A percentile compares a stretch with the other conserved stretches of the same genome.
Evolutionary conservation across 2,329 filamentous ascomycete genomes (phyloP).

Genomic region (Pseudocercospora cruenta): DNA sequence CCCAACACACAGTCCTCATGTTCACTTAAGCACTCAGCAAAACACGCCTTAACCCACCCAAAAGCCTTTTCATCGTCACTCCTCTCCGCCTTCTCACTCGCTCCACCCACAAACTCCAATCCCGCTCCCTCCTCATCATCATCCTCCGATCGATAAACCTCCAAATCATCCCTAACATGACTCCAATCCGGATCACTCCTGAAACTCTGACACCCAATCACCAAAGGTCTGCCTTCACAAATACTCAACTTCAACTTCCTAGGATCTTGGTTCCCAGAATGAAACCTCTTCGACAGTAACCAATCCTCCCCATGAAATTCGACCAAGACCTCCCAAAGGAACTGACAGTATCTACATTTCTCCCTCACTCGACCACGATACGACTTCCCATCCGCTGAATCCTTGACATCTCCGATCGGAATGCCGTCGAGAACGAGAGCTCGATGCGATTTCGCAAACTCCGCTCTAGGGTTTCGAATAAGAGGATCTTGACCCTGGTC

Average conservation of each 20-base stretch:
- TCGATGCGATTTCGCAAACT: background rate
- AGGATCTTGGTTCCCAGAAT: background rate
- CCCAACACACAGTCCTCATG: background rate
- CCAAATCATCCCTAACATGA: background rate
- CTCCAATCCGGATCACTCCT: background rate
- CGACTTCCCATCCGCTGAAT: background rate
- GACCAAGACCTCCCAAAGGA: background rate
- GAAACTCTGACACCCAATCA: background rate
- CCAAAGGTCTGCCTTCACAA: background rate
- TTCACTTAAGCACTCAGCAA: background rate
- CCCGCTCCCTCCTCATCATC: background rate
- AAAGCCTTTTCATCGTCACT: background rate
- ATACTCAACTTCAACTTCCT: background rate
- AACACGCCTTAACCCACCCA: background rate
- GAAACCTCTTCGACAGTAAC: too few species aligned
- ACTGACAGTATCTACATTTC: background rate
- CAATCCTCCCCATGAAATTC: background rate
- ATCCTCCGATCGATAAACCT: background rate
- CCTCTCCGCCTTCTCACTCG: background rate
- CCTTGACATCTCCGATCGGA: background rate
- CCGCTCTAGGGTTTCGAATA: background rate
- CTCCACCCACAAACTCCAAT: background rate
- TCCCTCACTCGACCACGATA: background rate
- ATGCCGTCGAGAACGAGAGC: background rate
- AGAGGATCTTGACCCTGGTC: background rate